A percentile compares a stretch with the other conserved stretches of the same genome.
These are phyloP conservation scores for Pulveroboletus sp. DNA, from an alignment of 768 basidiomycete genomes.

Conservation along the genomic window DNA sequence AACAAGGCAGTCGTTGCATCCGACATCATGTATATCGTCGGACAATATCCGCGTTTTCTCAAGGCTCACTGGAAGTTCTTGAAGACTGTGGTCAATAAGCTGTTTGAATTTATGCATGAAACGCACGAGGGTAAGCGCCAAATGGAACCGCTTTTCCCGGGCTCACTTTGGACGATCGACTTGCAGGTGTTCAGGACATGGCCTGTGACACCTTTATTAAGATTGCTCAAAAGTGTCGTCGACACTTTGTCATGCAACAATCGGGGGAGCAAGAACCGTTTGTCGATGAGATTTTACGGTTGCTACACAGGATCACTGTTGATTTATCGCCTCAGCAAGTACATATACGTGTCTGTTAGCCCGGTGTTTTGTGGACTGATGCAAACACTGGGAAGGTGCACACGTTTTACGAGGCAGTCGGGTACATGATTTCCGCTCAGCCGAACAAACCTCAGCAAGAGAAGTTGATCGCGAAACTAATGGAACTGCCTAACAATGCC, in stretches of 20 bases:
- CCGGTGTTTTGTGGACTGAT: conserved; percentile 7
- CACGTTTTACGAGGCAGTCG: conserved; percentile 98
- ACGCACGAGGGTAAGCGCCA: conserved; percentile 78
- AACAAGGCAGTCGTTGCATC: conserved; percentile 99
- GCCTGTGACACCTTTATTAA: conserved; percentile 99
- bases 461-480: conserved; percentile 87
- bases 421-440: conserved; percentile 99
- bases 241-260: conserved; percentile 99
- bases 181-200: conserved; percentile 96
- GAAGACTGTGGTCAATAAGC: conserved; percentile 99
- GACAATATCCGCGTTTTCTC: conserved; percentile 98
- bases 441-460: conserved; percentile 98
- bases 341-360: background rate
- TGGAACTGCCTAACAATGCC: conserved; percentile 96
- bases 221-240: conserved; percentile 96
- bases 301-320: conserved; percentile 89
- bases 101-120: conserved; percentile 99
- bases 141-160: background rate
- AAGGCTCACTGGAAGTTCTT: conserved; percentile 99
- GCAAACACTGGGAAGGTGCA: conserved; percentile 52
- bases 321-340: conserved; percentile 89
- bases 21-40: conserved; percentile 98
- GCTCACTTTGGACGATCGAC: conserved; percentile 1
- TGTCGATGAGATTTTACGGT: conserved; percentile 92
- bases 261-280: conserved; percentile 96